A percentile compares a stretch with the other conserved stretches of the same genome.
phyloP scores from a whole-genome alignment of 306 rosid species.

The Bauhinia variegata region DNA sequence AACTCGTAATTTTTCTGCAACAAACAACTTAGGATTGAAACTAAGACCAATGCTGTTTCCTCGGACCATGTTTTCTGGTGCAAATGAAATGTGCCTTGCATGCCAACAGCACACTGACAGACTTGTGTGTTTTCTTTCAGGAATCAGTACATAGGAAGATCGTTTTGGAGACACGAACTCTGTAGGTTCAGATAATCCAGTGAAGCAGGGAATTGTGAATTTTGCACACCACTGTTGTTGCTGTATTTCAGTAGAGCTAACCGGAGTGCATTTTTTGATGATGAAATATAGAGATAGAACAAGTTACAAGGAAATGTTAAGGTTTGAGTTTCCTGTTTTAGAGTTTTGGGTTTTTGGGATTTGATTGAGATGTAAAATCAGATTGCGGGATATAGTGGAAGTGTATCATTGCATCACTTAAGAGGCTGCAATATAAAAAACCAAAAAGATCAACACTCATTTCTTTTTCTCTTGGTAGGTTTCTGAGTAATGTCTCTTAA shows the following conservation, averaged over 20 bases:
- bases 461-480: constrained; percentile 47
- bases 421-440: constrained; percentile 72
- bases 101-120: constrained; percentile 27
- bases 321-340: constrained; percentile 83
- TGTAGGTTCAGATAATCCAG: constrained; percentile 71
- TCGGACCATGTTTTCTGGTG: neutral
- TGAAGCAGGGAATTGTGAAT: constrained; percentile 86
- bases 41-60: neutral
- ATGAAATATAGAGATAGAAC: constrained; percentile 80
- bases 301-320: constrained; percentile 75
- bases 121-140: constrained; percentile 52
- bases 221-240: constrained; percentile 64
- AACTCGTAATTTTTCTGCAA: neutral
- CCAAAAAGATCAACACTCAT: constrained; percentile 42
- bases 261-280: constrained; percentile 76
- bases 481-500: constrained; percentile 63
- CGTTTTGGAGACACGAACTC: constrained; percentile 56
- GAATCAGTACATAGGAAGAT: constrained; percentile 77
- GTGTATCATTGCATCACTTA: constrained; percentile 92
- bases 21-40: neutral
- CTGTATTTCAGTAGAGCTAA: constrained; percentile 75
- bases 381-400: constrained; percentile 95
- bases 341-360: constrained; percentile 55
- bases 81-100: neutral
- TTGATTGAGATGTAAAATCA: constrained; percentile 99